A percentile compares a stretch with the other conserved stretches of the same genome.
Evolutionary conservation across 129 eudicot species (phyloP).

Genomic region (Daucus carota): DH1_v3.0 NC_030385.2:3066001-3066500

Average conservation of each 20-base stretch:
- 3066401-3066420: no score
- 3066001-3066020: conserved; percentile 28
- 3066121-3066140: conserved; percentile 98
- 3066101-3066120: conserved; percentile 97
- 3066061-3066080: conserved; percentile 39
- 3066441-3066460: no score
- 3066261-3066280: background rate
- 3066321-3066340: no score
- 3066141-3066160: conserved; percentile 22
- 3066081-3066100: conserved; percentile 51
- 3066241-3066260: background rate
- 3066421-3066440: no score
- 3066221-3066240: background rate
- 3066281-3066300: background rate
- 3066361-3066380: no score
- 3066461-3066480: no score
- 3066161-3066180: background rate
- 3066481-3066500: no score
- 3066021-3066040: conserved; percentile 98
- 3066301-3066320: no score
- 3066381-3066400: no score
- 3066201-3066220: background rate
- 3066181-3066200: background rate
- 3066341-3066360: no score
- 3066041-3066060: conserved; percentile 92